Evolutionary conservation across 2,329 filamentous ascomycete species (phyloP).

Genomic region (Blastomyces emzantsi): DNA sequence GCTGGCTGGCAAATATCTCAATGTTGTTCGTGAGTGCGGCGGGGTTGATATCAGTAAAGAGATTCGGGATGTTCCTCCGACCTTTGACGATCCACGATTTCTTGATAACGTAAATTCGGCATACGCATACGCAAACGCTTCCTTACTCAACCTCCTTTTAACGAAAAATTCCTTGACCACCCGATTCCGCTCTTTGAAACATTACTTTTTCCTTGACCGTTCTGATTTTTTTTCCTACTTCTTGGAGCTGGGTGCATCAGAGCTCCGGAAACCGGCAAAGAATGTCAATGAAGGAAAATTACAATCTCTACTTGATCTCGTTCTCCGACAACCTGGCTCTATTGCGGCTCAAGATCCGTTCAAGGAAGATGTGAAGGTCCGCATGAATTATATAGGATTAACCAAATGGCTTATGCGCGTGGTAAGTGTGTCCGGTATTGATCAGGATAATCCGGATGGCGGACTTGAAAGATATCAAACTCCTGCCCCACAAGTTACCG

Average conservation of each 20-base stretch:
- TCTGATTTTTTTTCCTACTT: slow-evolving; percentile 99
- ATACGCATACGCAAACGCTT: slow-evolving; percentile 92
- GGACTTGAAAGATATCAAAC: slow-evolving; percentile 63
- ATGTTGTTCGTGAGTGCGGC: slow-evolving; percentile 93
- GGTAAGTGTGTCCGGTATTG: slow-evolving; percentile 91
- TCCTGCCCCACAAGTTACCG: slow-evolving; percentile 54
- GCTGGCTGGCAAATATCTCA: slow-evolving; percentile 92
- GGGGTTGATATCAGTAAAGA: slow-evolving; percentile 89
- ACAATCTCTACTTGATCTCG: slow-evolving; percentile 89
- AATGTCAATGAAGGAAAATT: slow-evolving; percentile 86
- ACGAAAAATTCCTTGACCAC: slow-evolving; percentile 88
- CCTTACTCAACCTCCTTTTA: slow-evolving; percentile 78
- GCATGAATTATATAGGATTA: slow-evolving; percentile 90
- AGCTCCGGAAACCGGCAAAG: slow-evolving; percentile 82
- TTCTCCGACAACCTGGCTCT: slow-evolving; percentile 90
- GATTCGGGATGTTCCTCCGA: slow-evolving; percentile 77
- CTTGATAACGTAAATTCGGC: slow-evolving; percentile 92
- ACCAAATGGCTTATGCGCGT: slow-evolving; percentile 93
- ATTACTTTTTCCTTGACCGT: slow-evolving; percentile 97
- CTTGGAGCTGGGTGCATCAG: slow-evolving; percentile 79
- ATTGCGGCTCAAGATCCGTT: slow-evolving; percentile 91
- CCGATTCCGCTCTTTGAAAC: slow-evolving; percentile 81
- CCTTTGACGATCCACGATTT: slow-evolving; percentile 86
- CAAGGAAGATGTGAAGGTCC: slow-evolving; percentile 96
- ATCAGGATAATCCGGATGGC: slow-evolving; percentile 61